Evolutionary conservation across 2,329 filamentous ascomycete genomes (phyloP).

Genomic region (Botrytis cinerea): DNA sequence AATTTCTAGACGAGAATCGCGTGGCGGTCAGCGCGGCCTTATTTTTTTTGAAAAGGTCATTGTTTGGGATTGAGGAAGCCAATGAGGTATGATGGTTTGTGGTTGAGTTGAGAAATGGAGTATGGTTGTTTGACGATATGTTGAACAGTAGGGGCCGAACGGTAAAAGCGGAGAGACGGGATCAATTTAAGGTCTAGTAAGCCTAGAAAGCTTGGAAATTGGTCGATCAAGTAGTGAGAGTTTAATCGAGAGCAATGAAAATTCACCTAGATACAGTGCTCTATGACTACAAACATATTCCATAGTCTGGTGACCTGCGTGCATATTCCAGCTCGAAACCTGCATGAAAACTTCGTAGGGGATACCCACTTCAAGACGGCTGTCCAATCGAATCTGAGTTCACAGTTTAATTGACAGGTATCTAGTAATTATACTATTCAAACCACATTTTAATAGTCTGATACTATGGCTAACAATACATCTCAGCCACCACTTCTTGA

Average conservation of each 20-base stretch:
- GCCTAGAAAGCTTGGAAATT: background rate
- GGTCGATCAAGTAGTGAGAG: background rate
- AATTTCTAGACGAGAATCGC: background rate
- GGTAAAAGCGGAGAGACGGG: background rate
- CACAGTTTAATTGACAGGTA: background rate
- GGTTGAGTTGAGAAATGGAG: rapidly evolving
- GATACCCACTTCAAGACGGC: background rate
- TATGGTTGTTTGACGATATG: background rate
- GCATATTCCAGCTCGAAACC: background rate
- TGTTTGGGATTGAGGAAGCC: background rate
- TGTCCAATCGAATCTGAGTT: background rate
- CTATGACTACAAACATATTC: background rate
- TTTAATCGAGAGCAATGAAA: background rate
- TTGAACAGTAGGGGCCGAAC: background rate
- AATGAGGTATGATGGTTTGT: background rate
- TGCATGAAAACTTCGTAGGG: background rate
- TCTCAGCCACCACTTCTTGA: background rate
- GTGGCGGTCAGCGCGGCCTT: background rate
- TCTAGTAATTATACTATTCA: background rate
- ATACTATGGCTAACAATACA: background rate
- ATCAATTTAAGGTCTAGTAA: background rate
- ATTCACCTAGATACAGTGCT: background rate
- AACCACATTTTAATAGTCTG: background rate
- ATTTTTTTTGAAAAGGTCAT: background rate
- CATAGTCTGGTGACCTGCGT: background rate